These are phyloP conservation scores for Xylaria sp. DNA, from an alignment of 2,329 filamentous ascomycete species.

Conservation along the genomic window DNA sequence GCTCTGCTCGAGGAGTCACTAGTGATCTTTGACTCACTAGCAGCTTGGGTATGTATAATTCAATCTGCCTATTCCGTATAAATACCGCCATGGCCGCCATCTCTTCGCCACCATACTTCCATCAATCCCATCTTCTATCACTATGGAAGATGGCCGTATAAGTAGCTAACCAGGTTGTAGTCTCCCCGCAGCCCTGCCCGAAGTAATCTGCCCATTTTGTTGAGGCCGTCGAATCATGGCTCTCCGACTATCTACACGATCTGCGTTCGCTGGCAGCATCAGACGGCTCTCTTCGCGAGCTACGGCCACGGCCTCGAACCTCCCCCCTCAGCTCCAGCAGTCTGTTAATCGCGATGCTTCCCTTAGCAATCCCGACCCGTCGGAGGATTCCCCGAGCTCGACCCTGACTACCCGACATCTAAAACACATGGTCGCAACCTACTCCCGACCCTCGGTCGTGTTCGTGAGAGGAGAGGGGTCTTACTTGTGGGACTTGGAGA, in stretches of 20 bases:
- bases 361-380: conserved; percentile 48
- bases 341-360: conserved; percentile 45
- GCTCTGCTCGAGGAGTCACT: conserved; percentile 9
- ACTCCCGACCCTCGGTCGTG: conserved; percentile 87
- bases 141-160: not conserved
- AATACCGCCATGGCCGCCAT: not conserved
- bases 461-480: conserved; percentile 89
- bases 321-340: conserved; percentile 41
- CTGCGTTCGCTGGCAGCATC: conserved; percentile 36
- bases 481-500: conserved; percentile 90
- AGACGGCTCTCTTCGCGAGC: conserved; percentile 44
- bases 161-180: conserved; percentile 13
- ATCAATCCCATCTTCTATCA: not conserved
- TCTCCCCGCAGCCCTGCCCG: too few species aligned
- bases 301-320: conserved; percentile 41
- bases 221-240: conserved; percentile 39
- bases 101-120: not conserved
- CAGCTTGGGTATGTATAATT: conserved; percentile 16
- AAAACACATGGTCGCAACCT: conserved; percentile 95
- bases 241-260: conserved; percentile 42
- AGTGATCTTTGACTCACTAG: conserved; percentile 22
- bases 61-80: not conserved
- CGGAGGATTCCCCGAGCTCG: conserved; percentile 61
- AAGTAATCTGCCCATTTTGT: not conserved
- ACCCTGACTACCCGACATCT: conserved; percentile 78